A percentile compares a stretch with the other conserved stretches of the same genome.
Conservation (phyloP, 345 rosid species). For the Arabis hirsuta region DNA sequence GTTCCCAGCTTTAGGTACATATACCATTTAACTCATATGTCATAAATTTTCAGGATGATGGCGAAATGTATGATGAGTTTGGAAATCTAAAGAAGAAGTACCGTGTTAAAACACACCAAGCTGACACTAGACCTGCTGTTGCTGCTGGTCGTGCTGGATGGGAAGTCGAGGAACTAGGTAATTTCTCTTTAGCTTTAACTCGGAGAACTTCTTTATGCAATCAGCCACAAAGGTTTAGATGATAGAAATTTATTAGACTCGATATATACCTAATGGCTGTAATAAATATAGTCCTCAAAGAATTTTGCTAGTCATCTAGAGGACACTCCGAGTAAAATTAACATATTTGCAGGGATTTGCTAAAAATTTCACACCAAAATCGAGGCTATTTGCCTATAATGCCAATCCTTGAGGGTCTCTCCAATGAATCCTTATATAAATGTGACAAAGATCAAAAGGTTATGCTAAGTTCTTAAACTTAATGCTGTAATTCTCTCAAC, state of each 20-base stretch:
- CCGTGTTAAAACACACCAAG: slow-evolving; percentile 82
- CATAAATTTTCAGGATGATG: slow-evolving; percentile 74
- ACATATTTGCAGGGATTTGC: too few relatives aligned
- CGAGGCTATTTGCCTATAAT: too few relatives aligned
- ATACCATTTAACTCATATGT: slow-evolving; percentile 29
- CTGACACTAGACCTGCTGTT: slow-evolving; percentile 63
- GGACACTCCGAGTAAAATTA: too few relatives aligned
- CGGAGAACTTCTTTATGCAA: not conserved
- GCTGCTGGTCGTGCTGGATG: slow-evolving; percentile 99
- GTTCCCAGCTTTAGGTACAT: slow-evolving; percentile 11
- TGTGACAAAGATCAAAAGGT: not conserved
- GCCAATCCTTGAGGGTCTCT: not conserved
- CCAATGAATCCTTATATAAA: not conserved
- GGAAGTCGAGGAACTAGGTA: slow-evolving; percentile 94
- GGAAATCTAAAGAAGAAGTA: slow-evolving; percentile 97
- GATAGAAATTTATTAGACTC: not conserved
- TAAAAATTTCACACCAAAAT: too few relatives aligned
- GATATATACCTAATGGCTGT: not conserved
- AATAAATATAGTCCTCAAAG: too few relatives aligned
- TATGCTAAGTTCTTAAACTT: not conserved
- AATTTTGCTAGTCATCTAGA: too few relatives aligned
- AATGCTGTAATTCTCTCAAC: too few relatives aligned
- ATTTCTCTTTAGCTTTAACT: slow-evolving; percentile 13
- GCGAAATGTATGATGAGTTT: slow-evolving; percentile 97
- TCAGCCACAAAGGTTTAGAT: not conserved